Base-by-base conservation (phyloP, 225 moss, liverwort and hornwort genomes). In the Marchantia polymorpha region DNA sequence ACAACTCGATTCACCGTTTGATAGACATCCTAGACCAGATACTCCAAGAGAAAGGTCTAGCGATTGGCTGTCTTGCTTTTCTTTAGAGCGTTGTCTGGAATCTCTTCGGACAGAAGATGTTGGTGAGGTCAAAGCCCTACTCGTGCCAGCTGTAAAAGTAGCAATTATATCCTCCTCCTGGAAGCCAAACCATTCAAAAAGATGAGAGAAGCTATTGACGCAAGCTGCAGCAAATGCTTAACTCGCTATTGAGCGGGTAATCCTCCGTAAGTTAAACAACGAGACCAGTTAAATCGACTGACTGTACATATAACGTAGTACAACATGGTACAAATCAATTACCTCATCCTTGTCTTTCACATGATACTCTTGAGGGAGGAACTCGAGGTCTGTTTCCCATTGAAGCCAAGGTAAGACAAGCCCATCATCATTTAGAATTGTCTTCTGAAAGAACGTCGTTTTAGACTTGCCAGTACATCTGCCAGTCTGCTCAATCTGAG, bases 351-450 rank as follows among this genome's bases (percentile, higher is more conserved):
- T 51, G 58, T 79, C 73, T 61, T 29, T 69, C 39, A 54, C 47
- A 2, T 17, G 55, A 50, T 78, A 67, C 52, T 77, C 84, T 69
- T 79, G 74, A 55, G 69, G 48, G 7, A 67, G 76, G 39, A 76
- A 73, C n/a, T 87, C 84, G 31, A 75, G 19, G 26, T 67, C 71
- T 51, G 87, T 87, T 81, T 87, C 87, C 87, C 87, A 87, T 53
- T 83, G 81, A 64, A 87, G 75, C 87, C 87, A 87, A 10, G 87
- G 87, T 22, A 87, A 78, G 60, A 87, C 78, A 10, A 87, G 80
- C 69, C 87, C 87, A 64, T 87, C 87, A 49, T 79, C 78, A 61
- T 72, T 85, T 51, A 84, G 1, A 10, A 72, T 46, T 16, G 74
- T n/a, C 59, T 48, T 78, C 15, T 11, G 12, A 58, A 74, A 67